Evolutionary conservation across 768 basidiomycete genomes (phyloP).

Genomic region (Russula lepida): DNA sequence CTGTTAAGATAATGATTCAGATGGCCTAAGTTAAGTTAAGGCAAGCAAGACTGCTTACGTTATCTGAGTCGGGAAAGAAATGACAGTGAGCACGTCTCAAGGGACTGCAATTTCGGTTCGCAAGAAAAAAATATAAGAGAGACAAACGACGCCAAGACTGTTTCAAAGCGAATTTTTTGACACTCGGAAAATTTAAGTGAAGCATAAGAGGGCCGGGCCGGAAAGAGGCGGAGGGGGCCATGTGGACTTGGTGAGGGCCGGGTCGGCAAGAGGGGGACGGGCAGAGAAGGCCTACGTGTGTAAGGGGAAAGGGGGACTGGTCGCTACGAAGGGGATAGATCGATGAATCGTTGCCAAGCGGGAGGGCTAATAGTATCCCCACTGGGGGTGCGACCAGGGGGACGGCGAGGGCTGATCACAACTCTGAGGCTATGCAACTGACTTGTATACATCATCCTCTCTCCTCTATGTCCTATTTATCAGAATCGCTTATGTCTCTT

Average conservation of each 20-base stretch:
- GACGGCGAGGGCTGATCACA: slow-evolving; percentile 1
- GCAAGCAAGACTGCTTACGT: too few species aligned
- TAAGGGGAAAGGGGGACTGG: not conserved
- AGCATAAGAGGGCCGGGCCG: not conserved
- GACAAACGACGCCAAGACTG: not conserved
- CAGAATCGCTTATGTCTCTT: slow-evolving; percentile 16
- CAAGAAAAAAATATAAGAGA: not conserved
- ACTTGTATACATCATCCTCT: not conserved
- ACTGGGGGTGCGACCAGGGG: not conserved
- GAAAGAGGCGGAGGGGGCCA: not conserved
- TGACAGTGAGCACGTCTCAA: not conserved
- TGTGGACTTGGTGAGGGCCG: slow-evolving; percentile 1
- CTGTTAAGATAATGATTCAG: too few species aligned
- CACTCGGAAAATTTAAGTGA: not conserved
- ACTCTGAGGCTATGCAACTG: slow-evolving; percentile 11
- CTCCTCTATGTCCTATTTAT: slow-evolving; percentile 21
- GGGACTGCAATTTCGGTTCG: not conserved
- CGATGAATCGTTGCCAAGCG: not conserved
- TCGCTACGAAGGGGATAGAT: not conserved
- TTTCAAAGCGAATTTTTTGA: not conserved
- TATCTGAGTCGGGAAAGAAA: too few species aligned
- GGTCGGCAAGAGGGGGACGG: slow-evolving; percentile 5
- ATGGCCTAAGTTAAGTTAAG: too few species aligned
- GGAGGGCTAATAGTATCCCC: not conserved
- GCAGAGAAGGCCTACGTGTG: slow-evolving; percentile 8